These are phyloP conservation scores for Penicillium chermesinum DNA, from an alignment of 495 filamentous ascomycete species.

Conservation along the genomic window DNA sequence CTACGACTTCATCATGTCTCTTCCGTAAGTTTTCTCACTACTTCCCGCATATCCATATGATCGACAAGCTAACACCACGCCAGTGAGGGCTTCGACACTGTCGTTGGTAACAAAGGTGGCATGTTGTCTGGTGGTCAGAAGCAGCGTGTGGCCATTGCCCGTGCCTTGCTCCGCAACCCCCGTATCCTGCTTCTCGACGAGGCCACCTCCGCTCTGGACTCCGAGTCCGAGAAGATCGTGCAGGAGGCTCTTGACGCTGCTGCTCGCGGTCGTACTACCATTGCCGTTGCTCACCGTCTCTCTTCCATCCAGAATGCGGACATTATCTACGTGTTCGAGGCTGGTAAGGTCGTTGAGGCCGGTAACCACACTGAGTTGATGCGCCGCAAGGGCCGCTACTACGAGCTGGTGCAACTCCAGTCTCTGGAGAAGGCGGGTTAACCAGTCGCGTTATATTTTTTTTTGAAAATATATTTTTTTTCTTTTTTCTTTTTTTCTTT, in stretches of 20 bases:
- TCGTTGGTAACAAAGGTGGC: conserved; percentile 71
- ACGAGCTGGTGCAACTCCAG: conserved; percentile 73
- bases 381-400: conserved; percentile 63
- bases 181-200: conserved; percentile 74
- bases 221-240: conserved; percentile 76
- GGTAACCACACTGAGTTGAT: conserved; percentile 69
- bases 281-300: conserved; percentile 73
- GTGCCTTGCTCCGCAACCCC: conserved; percentile 67
- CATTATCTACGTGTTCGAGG: conserved; percentile 78
- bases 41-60: not conserved
- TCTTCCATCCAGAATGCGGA: conserved; percentile 81
- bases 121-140: conserved; percentile 81
- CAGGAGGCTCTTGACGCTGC: conserved; percentile 74
- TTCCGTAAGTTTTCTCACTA: conserved; percentile 40
- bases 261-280: conserved; percentile 68
- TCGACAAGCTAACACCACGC: conserved; percentile 13
- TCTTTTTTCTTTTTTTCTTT: not conserved
- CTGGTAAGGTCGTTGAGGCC: conserved; percentile 65
- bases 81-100: conserved; percentile 67
- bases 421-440: conserved; percentile 59
- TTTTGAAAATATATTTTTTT: not conserved
- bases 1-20: conserved; percentile 79
- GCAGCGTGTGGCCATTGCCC: conserved; percentile 73
- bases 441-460: no score
- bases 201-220: conserved; percentile 77